Conservation (phyloP, 2,329 filamentous ascomycete genomes). For the Neurospora sp. region DNA sequence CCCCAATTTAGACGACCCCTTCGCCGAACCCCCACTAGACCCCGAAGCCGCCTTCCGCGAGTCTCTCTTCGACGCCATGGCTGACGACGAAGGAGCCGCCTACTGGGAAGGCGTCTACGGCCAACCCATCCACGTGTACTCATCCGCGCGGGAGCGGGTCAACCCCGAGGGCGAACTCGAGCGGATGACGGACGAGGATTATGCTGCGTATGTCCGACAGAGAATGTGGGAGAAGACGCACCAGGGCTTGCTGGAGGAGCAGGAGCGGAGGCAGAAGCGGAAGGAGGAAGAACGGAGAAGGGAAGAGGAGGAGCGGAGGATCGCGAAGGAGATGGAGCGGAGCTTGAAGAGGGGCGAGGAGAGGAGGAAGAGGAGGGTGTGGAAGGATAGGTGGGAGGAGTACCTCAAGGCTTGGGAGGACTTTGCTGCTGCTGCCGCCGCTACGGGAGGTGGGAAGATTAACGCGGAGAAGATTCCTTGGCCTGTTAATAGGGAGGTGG, state of each 20-base stretch:
- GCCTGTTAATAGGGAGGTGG: conserved; percentile 51
- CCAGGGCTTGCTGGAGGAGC: conserved; percentile 71
- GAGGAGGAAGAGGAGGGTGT: conserved; percentile 44
- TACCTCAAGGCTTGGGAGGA: conserved; percentile 56
- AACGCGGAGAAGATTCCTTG: conserved; percentile 45
- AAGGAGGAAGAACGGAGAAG: conserved; percentile 38
- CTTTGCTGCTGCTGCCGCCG: conserved; percentile 32
- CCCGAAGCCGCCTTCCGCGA: conserved; percentile 76
- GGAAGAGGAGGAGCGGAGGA: conserved; percentile 27
- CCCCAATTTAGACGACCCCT: conserved; percentile 27
- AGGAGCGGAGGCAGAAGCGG: conserved; percentile 49
- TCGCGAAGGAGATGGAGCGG: conserved; percentile 58
- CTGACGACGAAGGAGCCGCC: conserved; percentile 87
- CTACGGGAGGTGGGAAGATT: conserved; percentile 14
- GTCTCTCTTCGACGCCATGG: conserved; percentile 92
- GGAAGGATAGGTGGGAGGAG: conserved; percentile 50
- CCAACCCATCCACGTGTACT: conserved; percentile 81
- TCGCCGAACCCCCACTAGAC: conserved; percentile 41
- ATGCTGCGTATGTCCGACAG: conserved; percentile 71
- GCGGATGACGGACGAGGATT: conserved; percentile 87
- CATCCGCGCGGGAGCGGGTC: conserved; percentile 21
- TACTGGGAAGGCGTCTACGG: conserved; percentile 98
- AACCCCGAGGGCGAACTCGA: conserved; percentile 49
- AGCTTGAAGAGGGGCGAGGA: conserved; percentile 59
- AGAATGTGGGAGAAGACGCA: conserved; percentile 96